Percentiles rank a stretch among this genome's conserved stretches.
Conservation (phyloP, 805 yeast species). For the Yarrowia yakushimensis region DNA sequence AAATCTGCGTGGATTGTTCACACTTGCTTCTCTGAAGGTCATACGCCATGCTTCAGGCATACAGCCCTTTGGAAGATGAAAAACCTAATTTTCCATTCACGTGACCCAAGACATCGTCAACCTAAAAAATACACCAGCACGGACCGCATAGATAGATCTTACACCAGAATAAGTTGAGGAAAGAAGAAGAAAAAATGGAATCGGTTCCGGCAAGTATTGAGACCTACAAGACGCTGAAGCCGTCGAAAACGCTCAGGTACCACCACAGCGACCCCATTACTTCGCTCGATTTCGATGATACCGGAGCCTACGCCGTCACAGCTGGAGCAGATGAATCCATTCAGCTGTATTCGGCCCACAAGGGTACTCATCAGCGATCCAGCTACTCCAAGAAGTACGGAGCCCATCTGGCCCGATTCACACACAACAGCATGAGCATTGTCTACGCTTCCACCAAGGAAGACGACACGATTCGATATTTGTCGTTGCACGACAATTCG, state of each 20-base stretch:
- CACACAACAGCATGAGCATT: slow-evolving; percentile 68
- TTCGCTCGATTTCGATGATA: slow-evolving; percentile 66
- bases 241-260: slow-evolving; percentile 18
- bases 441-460: slow-evolving; percentile 80
- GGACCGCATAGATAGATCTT: background rate
- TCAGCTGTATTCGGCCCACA: slow-evolving; percentile 72
- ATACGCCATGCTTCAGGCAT: background rate
- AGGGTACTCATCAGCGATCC: slow-evolving; percentile 53
- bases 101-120: background rate
- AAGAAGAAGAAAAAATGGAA: background rate
- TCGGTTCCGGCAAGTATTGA: slow-evolving; percentile 9
- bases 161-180: background rate
- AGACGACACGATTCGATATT: slow-evolving; percentile 62
- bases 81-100: background rate
- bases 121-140: slow-evolving; percentile 11
- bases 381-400: slow-evolving; percentile 89
- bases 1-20: background rate
- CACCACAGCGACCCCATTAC: slow-evolving; percentile 33
- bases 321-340: slow-evolving; percentile 82
- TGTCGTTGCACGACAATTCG: slow-evolving; percentile 72
- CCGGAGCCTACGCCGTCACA: slow-evolving; percentile 72
- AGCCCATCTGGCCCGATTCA: slow-evolving; percentile 77
- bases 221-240: slow-evolving; percentile 17
- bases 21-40: background rate
- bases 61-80: background rate